Evolutionary conservation across 495 filamentous ascomycete genomes (phyloP), one percentile per base, ranked within the genome.

Genomic region (Haplographium delicatum): DNA sequence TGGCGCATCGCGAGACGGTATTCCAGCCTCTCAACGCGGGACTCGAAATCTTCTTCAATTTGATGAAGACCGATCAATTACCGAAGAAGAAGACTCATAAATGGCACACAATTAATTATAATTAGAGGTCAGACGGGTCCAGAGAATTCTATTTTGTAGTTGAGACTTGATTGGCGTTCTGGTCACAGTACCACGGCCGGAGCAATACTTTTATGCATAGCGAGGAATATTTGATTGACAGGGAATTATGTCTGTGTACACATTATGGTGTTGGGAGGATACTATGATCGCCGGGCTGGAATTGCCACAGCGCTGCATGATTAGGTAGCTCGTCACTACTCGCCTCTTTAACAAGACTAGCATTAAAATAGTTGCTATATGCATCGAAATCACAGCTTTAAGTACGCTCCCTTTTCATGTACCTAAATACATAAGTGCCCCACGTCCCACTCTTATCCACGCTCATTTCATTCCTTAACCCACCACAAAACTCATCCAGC

Each of bases 1-100:
- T 63, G 93, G 93, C 42, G 91, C 93, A 41, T 81, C 83, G 33
- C 81, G 93, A 43, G 88, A 91, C 55, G 88, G 87, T 33, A 75
- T 85, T 33, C 78, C 88, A 4, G 77, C 80, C 8, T 80, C 85
- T 54, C 78, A 88, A 52, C 82, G 90, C 8, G 90, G 91, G 22
- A 79, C 78, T 49, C 82, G 93, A 31, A 88, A 91, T 33, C 77
- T 93, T 1, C 82, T 96, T 28, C 66, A 70, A 31, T 56, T 67
- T 13, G 78, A 80, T 51, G 74, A 74, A 2, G 72, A 76, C 44
- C 64, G 65, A 16, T 60, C 72, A 18, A 63, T 43, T 35, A 8
- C 71, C 19, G 25, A 34, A 10, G 69, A 70, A 16, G 75, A 76
- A 50, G 72, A 74, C 37, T 45, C 47, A n/a, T n/a, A n/a, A n/a